phyloP scores from a whole-genome alignment of 208 protist species.

The Acanthamoeba pearcei region DNA sequence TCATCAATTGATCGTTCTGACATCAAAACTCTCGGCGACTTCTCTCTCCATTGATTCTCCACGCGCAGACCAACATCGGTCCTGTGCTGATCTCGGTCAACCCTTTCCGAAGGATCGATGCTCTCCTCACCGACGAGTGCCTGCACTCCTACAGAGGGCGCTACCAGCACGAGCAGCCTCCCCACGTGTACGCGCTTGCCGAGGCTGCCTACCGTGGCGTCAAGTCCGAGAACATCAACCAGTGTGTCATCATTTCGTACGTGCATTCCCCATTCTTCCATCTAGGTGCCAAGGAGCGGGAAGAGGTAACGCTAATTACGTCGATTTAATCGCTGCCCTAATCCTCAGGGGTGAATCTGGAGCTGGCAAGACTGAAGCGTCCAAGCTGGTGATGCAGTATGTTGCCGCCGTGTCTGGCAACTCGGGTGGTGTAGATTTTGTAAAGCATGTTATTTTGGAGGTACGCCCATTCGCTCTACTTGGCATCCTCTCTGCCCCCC shows the following conservation, averaged over 20 bases:
- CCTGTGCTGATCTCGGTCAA: constrained; percentile 96
- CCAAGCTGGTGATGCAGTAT: constrained; percentile 97
- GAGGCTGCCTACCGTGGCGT: constrained; percentile 95
- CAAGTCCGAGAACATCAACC: constrained; percentile 87
- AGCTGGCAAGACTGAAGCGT: constrained; percentile 97
- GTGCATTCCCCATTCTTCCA: not conserved
- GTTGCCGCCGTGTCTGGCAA: constrained; percentile 65
- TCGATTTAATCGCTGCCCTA: not conserved
- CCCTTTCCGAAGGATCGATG: constrained; percentile 82
- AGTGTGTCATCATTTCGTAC: constrained; percentile 96
- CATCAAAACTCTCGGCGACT: not conserved
- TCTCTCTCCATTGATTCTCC: constrained; percentile 87
- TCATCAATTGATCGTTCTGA: not conserved
- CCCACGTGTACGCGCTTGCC: constrained; percentile 96
- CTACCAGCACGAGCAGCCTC: constrained; percentile 88
- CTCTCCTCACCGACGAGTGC: constrained; percentile 89
- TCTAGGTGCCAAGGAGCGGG: too few relatives aligned
- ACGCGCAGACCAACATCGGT: constrained; percentile 91
- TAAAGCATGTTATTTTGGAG: constrained; percentile 74
- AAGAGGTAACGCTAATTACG: too few relatives aligned
- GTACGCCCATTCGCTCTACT: not conserved
- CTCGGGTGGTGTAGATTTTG: constrained; percentile 64
- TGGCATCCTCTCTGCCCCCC: not conserved
- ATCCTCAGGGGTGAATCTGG: constrained; percentile 93
- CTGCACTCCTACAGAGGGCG: constrained; percentile 85